Percentiles rank a stretch among this genome's conserved stretches.
phyloP scores from a whole-genome alignment of 176 grass and related monocot species.

The Eremochloa ophiuroides region DNA sequence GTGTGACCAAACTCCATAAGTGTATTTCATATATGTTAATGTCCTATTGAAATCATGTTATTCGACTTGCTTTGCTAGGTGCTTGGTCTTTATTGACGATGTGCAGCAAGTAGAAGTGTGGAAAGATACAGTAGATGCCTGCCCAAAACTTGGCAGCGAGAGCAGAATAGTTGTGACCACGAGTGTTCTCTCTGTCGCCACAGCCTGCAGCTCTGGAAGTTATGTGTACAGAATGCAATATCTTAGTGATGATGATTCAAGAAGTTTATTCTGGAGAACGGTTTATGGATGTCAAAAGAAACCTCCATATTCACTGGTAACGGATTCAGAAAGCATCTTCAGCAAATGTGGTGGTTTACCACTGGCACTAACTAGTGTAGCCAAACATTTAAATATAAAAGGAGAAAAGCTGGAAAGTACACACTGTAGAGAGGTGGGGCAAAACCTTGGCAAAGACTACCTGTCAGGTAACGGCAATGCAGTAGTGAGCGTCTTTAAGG shows the following conservation, averaged over 20 bases:
- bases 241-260: not conserved
- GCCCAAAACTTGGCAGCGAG: not conserved
- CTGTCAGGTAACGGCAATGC: not conserved
- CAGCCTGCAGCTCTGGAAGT: constrained; percentile 17
- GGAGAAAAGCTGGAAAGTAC: not conserved
- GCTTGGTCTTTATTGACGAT: constrained; percentile 21
- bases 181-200: not conserved
- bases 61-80: constrained; percentile 13
- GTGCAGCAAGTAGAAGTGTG: not conserved
- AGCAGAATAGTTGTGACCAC: constrained; percentile 37
- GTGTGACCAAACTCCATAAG: not conserved
- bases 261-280: not conserved
- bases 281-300: not conserved
- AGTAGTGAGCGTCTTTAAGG: not conserved
- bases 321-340: not conserved
- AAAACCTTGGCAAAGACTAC: not conserved
- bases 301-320: not conserved
- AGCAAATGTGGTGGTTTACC: constrained; percentile 19
- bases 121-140: not conserved
- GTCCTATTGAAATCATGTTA: not conserved
- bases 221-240: constrained; percentile 10
- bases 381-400: not conserved
- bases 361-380: constrained; percentile 11
- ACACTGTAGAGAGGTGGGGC: not conserved
- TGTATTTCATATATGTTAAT: not conserved